These are phyloP conservation scores for Hemisphaericaspora xylofermentans DNA, from an alignment of 1,139 yeast genomes.

Conservation along the genomic window DNA sequence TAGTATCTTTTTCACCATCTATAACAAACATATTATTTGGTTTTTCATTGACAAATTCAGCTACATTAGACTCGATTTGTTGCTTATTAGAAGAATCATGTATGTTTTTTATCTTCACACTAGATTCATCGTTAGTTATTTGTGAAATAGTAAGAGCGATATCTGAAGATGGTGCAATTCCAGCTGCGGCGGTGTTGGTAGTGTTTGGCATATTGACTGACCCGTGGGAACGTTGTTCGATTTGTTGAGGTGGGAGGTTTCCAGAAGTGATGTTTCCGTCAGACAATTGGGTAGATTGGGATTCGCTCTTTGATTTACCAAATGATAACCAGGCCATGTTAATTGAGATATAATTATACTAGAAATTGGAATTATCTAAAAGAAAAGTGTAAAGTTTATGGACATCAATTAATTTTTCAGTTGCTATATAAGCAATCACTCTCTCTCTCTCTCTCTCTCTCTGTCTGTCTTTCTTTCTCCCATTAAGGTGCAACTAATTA, in stretches of 20 bases:
- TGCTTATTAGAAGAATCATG: constrained; percentile 1
- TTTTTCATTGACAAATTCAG: constrained; percentile 18
- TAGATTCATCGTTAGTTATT: constrained; percentile 21
- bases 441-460: too few species aligned
- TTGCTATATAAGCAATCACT: too few species aligned
- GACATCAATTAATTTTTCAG: too few species aligned
- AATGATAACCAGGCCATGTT: constrained; percentile 16
- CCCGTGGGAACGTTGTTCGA: constrained; percentile 39
- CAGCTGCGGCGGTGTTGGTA: background rate
- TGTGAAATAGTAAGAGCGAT: constrained; percentile 40
- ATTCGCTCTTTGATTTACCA: constrained; percentile 7
- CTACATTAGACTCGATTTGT: constrained; percentile 16
- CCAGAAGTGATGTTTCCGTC: too few species aligned
- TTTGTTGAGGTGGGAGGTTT: constrained; percentile 17
- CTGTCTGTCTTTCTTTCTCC: too few species aligned
- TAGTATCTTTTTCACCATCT: constrained; percentile 43
- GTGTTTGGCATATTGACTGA: constrained; percentile 22
- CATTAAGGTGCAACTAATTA: too few species aligned
- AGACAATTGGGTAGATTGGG: background rate
- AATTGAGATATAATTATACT: too few species aligned
- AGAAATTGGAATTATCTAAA: too few species aligned
- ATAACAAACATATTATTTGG: constrained; percentile 41
- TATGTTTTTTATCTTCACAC: constrained; percentile 8
- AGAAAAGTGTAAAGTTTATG: background rate
- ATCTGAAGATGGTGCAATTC: constrained; percentile 26